A percentile compares a stretch with the other conserved stretches of the same genome.
Conservation (phyloP, 306 rosid species). For the Calophaca sinica region DNA sequence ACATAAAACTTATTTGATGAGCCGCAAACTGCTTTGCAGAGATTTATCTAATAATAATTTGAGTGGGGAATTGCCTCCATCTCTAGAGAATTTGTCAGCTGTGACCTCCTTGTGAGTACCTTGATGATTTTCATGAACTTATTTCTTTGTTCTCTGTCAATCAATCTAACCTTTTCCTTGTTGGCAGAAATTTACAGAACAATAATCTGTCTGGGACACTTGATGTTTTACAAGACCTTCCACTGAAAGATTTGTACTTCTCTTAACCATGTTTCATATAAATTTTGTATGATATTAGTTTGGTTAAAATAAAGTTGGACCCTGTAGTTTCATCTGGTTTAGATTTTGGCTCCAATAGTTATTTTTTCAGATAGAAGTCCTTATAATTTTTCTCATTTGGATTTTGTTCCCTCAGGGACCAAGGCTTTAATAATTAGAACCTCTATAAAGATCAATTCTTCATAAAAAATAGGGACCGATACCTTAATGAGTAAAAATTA, state of each 20-base stretch:
- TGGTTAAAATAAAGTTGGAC: not conserved
- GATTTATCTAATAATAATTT: conserved; percentile 86
- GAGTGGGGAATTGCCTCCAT: conserved; percentile 84
- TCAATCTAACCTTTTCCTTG: conserved; percentile 49
- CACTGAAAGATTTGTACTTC: conserved; percentile 75
- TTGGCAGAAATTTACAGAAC: conserved; percentile 81
- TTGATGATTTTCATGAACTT: conserved; percentile 29
- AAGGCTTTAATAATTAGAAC: not conserved
- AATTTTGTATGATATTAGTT: conserved; percentile 26
- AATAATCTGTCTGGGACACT: conserved; percentile 85
- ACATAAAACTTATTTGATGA: conserved; percentile 35
- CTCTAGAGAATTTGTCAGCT: conserved; percentile 62
- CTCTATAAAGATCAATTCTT: not conserved
- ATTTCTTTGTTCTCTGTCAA: conserved; percentile 18
- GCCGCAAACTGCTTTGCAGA: conserved; percentile 56
- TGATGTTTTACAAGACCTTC: conserved; percentile 78
- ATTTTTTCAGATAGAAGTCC: not conserved
- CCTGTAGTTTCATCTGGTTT: conserved; percentile 3
- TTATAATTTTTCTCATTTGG: conserved; percentile 6
- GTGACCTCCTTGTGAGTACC: conserved; percentile 85
- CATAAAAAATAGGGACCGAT: not conserved
- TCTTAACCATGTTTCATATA: conserved; percentile 50
- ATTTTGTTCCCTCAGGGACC: conserved; percentile 13
- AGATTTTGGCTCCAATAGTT: not conserved
- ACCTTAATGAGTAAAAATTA: not conserved